phyloP scores from a whole-genome alignment of 2,329 filamentous ascomycete species.

The Beauveria caledonica region DNA sequence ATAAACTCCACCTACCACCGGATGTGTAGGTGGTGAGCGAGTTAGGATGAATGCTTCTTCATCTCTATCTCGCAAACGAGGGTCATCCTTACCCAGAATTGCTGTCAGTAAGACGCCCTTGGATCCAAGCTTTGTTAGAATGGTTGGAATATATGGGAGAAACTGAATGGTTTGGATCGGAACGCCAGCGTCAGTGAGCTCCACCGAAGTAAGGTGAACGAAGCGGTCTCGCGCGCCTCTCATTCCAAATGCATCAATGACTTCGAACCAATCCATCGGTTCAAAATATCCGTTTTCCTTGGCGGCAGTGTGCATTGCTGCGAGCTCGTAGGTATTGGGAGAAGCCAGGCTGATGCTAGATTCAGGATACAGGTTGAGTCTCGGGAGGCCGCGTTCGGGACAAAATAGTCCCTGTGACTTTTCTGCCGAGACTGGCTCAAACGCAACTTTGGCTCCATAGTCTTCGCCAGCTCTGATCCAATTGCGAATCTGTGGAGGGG shows the following conservation, averaged over 20 bases:
- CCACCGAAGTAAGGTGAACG: conserved; percentile 54
- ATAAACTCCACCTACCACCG: conserved; percentile 66
- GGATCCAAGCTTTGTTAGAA: conserved; percentile 75
- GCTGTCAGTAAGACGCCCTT: conserved; percentile 69
- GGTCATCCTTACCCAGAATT: conserved; percentile 59
- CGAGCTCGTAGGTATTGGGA: conserved; percentile 76
- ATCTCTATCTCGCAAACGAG: conserved; percentile 53
- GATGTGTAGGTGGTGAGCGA: conserved; percentile 45
- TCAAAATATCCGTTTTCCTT: conserved; percentile 60
- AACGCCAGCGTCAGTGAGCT: conserved; percentile 70
- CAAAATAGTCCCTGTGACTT: conserved; percentile 68
- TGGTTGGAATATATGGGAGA: conserved; percentile 76
- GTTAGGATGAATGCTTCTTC: conserved; percentile 65
- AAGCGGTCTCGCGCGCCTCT: conserved; percentile 65
- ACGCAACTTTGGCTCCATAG: conserved; percentile 55
- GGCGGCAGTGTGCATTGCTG: conserved; percentile 68
- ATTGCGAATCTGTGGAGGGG: conserved; percentile 51
- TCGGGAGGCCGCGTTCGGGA: conserved; percentile 27
- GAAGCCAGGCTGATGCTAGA: conserved; percentile 65
- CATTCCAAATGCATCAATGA: conserved; percentile 74
- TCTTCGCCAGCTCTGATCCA: conserved; percentile 58
- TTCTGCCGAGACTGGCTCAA: conserved; percentile 79
- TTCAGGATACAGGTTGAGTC: conserved; percentile 47
- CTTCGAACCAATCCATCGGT: conserved; percentile 62
- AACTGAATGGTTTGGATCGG: conserved; percentile 79